phyloP scores from a whole-genome alignment of 352 stramenopile genomes.

The Blastocystis sp. region DNA sequence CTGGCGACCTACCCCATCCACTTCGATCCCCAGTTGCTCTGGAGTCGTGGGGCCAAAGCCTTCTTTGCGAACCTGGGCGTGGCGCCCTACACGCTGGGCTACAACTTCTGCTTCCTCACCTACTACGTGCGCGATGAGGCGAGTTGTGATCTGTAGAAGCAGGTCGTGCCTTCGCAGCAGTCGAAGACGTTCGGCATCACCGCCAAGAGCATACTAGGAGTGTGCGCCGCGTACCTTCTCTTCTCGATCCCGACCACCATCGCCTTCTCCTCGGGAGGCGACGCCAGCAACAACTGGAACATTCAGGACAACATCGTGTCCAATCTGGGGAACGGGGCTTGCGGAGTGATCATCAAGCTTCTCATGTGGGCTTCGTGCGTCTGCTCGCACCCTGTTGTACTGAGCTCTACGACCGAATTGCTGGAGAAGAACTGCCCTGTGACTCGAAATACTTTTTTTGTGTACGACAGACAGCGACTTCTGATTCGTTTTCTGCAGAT shows the following conservation, averaged over 20 bases:
- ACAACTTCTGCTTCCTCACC: constrained; percentile 53
- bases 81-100: constrained; percentile 33
- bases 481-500: constrained; percentile 2
- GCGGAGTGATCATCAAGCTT: neutral
- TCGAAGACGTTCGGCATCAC: neutral
- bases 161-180: neutral
- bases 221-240: neutral
- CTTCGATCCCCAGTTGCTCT: constrained; percentile 1
- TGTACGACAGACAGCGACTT: neutral
- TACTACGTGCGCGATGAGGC: neutral
- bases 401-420: neutral
- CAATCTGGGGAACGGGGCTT: neutral
- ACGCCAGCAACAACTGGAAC: neutral
- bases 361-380: constrained; percentile 39
- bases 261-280: neutral
- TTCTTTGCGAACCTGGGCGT: constrained; percentile 2
- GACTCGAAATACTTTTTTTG: neutral
- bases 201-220: neutral
- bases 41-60: neutral
- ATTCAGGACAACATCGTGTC: constrained; percentile 10
- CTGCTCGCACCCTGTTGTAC: neutral
- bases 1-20: neutral
- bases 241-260: constrained; percentile 9
- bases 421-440: constrained; percentile 32
- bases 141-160: neutral